phyloP scores from a whole-genome alignment of 1,284 basidiomycete species.

The Irpex sp. region DNA sequence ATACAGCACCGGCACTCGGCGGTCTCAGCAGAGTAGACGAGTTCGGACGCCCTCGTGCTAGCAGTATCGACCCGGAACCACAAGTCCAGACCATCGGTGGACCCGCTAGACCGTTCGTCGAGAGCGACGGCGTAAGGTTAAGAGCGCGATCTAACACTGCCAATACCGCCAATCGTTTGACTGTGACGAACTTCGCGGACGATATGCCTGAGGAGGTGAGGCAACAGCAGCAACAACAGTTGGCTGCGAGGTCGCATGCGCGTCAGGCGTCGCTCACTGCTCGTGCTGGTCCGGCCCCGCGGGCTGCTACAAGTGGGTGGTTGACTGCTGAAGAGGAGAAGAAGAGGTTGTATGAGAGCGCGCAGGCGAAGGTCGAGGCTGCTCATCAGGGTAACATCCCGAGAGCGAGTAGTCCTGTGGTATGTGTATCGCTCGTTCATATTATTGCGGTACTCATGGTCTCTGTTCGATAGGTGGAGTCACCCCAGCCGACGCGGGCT shows the following conservation, averaged over 20 bases:
- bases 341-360: slow-evolving; percentile 58
- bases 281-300: slow-evolving; percentile 5
- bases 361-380: slow-evolving; percentile 56
- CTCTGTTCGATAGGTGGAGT: background rate
- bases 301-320: slow-evolving; percentile 31
- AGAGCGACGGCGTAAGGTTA: slow-evolving; percentile 10
- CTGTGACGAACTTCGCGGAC: slow-evolving; percentile 24
- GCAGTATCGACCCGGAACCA: slow-evolving; percentile 14
- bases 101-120: slow-evolving; percentile 13
- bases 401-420: slow-evolving; percentile 11
- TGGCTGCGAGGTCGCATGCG: slow-evolving; percentile 14
- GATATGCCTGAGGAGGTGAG: slow-evolving; percentile 24
- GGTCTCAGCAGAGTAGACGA: slow-evolving; percentile 24
- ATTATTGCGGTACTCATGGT: background rate
- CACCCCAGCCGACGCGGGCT: slow-evolving; percentile 1
- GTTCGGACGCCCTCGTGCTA: slow-evolving; percentile 22
- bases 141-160: slow-evolving; percentile 15
- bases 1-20: slow-evolving; percentile 27
- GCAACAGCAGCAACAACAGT: slow-evolving; percentile 11
- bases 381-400: slow-evolving; percentile 17
- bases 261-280: slow-evolving; percentile 15
- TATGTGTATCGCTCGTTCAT: slow-evolving; percentile 4
- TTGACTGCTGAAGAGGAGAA: slow-evolving; percentile 66
- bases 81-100: slow-evolving; percentile 24
- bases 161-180: slow-evolving; percentile 17